Base-by-base conservation (phyloP, 805 yeast species). In the Cyberlindnera amylophila region DNA sequence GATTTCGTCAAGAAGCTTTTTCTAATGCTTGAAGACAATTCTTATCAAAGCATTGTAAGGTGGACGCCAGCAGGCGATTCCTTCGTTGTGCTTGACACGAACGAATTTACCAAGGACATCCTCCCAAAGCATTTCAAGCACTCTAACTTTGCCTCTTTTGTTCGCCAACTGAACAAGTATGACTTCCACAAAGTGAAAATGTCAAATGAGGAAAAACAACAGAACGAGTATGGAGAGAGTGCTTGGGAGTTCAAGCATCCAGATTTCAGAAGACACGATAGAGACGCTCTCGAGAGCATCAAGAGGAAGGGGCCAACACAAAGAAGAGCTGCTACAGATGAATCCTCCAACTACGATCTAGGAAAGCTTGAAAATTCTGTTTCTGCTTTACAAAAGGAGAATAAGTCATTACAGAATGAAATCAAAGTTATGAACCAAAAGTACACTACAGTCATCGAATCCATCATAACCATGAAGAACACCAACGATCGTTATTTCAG, bases 201-300 rank as follows among this genome's bases (percentile, higher is more conserved):
- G 35, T 69, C 85, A 32, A 76, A 71, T 44, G 89, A 81, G 52
- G 85, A 78, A 47, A 75, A 74, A 53, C 74, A 68, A 38, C 59
- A 59, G 37, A 64, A 66, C 23, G 78, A 79, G 45, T 80, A 81
- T 55, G 86, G 89, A 31, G 88, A 82, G 43, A 79, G 82, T 62
- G 81, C 90, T 16, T 91, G 98, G 97, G 97, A 91, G 62, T 91
- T 93, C 68, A 80, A 81, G 58, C 98, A 93, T 62, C 95, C 96
- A 0, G 87, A 81, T 50, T 93, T 93, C 63, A 76, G 76, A 51
- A 76, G 77, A 27, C 82, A 86, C 62, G 87, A 87, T 57, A 72
- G 77, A 41, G 83, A 79, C n/a, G 79, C 87, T 10, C 70, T 95
- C 30, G 96, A 90, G 38, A 84, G 86, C 51, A 93, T 93, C 58